These are phyloP conservation scores for Cladosporium halotolerans DNA, from an alignment of 2,329 filamentous ascomycete species.

Conservation along the genomic window DNA sequence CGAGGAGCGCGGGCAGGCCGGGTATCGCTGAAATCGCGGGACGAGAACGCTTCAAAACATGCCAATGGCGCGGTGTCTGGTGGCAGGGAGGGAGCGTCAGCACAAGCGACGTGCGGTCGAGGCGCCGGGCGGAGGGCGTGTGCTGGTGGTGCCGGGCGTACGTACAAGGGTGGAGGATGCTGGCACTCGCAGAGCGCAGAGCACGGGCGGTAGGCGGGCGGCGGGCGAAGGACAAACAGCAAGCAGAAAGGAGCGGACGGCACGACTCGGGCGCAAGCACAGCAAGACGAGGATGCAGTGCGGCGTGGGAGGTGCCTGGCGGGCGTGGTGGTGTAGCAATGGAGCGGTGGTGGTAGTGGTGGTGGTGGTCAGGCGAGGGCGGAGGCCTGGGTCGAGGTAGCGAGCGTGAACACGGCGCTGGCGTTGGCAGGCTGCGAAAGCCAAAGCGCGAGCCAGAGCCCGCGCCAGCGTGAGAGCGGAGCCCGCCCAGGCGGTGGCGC, in stretches of 20 bases:
- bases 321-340: constrained; percentile 1
- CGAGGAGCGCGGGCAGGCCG: background rate
- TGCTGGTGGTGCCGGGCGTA: background rate
- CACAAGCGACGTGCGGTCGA: background rate
- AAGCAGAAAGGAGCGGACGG: constrained; percentile 18
- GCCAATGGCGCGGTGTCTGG: constrained; percentile 1
- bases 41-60: constrained; percentile 8
- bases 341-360: constrained; percentile 2
- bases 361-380: constrained; percentile 1
- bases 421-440: background rate
- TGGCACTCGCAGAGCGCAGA: constrained; percentile 18
- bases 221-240: constrained; percentile 14
- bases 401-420: too few species aligned
- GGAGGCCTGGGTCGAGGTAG: background rate
- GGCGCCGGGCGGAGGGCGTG: background rate
- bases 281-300: constrained; percentile 6
- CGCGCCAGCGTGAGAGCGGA: background rate
- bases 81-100: background rate
- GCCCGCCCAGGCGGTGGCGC: too few species aligned
- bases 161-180: constrained; percentile 15
- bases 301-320: constrained; percentile 3
- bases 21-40: constrained; percentile 10
- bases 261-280: constrained; percentile 16
- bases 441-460: background rate
- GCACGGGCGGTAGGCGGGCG: constrained; percentile 13